Percentiles rank a stretch among this genome's conserved stretches.
These are phyloP conservation scores for Jaltomata sinuosa DNA, from an alignment of 257 asterid genomes.

Conservation along the genomic window DNA sequence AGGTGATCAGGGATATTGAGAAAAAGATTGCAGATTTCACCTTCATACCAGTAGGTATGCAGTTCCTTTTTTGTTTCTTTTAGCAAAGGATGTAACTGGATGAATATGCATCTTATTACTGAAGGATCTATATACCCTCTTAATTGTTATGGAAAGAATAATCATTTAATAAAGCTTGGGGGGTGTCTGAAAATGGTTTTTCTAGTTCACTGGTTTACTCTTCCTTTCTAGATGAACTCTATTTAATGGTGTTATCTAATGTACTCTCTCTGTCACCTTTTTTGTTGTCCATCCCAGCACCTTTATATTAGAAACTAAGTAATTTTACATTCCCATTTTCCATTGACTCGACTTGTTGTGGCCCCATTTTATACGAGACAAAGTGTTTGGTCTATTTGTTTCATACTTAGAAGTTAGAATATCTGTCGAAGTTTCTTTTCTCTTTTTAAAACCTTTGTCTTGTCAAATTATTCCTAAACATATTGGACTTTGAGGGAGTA, in stretches of 20 bases:
- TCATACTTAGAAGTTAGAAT: background rate
- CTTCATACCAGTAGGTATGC: constrained; percentile 84
- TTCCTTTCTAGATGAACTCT: background rate
- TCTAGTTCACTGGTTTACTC: background rate
- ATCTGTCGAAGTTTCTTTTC: background rate
- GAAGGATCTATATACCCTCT: background rate
- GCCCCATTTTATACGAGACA: background rate
- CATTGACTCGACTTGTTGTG: background rate
- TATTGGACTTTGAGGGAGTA: background rate
- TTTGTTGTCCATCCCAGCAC: background rate
- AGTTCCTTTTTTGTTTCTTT: background rate
- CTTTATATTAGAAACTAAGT: background rate
- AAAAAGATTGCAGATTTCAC: constrained; percentile 93
- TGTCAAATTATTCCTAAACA: background rate
- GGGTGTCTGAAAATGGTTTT: background rate
- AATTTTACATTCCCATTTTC: background rate
- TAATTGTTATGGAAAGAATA: background rate
- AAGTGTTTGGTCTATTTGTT: background rate
- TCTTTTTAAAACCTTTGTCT: background rate
- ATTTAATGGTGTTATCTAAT: background rate
- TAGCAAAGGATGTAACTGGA: background rate
- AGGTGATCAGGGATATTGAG: constrained; percentile 67
- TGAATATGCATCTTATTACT: background rate
- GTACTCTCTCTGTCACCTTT: background rate
- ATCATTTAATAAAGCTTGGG: background rate